Evolutionary conservation across 2,329 filamentous ascomycete genomes (phyloP).

Genomic region (Cryphonectria radicalis): DNA sequence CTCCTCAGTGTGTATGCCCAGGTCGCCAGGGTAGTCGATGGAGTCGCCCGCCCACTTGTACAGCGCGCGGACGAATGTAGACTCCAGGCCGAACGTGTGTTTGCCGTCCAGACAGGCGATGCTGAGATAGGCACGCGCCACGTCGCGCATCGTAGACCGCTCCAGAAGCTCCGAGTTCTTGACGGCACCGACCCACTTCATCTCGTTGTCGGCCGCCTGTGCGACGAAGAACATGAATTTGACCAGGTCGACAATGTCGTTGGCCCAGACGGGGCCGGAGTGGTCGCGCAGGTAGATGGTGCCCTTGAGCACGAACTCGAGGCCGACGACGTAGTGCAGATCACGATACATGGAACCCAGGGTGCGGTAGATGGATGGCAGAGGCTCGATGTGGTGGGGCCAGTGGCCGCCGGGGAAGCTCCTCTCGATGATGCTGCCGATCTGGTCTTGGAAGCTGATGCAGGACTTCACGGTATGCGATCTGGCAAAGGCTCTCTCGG

Average conservation of each 20-base stretch:
- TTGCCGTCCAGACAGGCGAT: conserved; percentile 29
- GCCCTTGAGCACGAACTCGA: conserved; percentile 36
- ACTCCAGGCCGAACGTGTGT: conserved; percentile 33
- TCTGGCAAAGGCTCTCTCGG: conserved; percentile 22
- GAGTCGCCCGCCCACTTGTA: conserved; percentile 30
- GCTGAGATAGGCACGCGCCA: conserved; percentile 34
- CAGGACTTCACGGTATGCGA: conserved; percentile 29
- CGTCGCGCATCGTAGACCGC: conserved; percentile 30
- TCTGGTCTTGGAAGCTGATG: conserved; percentile 27
- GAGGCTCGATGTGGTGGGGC: conserved; percentile 37
- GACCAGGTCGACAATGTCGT: conserved; percentile 34
- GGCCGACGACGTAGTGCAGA: conserved; percentile 31
- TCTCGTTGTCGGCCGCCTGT: conserved; percentile 25
- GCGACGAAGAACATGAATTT: conserved; percentile 29
- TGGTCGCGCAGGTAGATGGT: conserved; percentile 32
- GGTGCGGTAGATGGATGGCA: conserved; percentile 33
- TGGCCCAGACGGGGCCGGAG: conserved; percentile 34
- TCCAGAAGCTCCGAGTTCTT: conserved; percentile 26
- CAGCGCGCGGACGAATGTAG: conserved; percentile 32
- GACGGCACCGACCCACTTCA: conserved; percentile 24
- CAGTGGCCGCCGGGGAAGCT: conserved; percentile 32
- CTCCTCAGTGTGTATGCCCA: conserved; percentile 25
- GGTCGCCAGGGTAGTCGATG: conserved; percentile 22
- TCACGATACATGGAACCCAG: conserved; percentile 34
- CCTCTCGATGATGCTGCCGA: conserved; percentile 30